Base-by-base conservation (phyloP, 148 eudicot species). In the Nyssa sinensis region DNA sequence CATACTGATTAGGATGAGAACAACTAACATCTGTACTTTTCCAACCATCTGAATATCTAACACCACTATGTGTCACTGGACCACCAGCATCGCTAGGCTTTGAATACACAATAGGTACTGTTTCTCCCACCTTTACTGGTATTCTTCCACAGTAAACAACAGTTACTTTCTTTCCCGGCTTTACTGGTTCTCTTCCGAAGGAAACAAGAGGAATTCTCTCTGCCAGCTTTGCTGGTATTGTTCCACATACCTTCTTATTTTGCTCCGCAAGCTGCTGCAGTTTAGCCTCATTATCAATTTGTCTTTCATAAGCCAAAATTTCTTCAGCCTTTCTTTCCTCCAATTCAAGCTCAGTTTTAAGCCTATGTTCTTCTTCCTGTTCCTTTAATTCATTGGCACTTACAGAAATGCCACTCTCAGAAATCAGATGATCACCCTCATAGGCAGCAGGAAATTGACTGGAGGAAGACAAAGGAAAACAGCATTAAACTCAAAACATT, bases 241-340 rank as follows among this genome's bases (percentile, higher is more conserved):
- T 60, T 47, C 32, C 58, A 51, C 80, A 69, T 75, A 33, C 66
- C 68, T 55, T 81, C 68, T 77, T 83, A 37, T 73, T 83, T 77
- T 84, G 90, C 79, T 85, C 87, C 69, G 88, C 89, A 39, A 86
- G 88, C 76, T 90, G 91, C 74, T 83, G 89, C 86, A 81, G 89
- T 70, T 91, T 91, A 57, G 98, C 98, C 80, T 91, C 88, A 0
- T 34, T 37, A 32, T 71, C 55, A 60, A 71, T 1, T 23, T 24
- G 65, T 37, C 74, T 59, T 37, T 85, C 91, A 79, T 84, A 81
- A 64, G 88, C 93, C 69, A 93, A 80, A 39, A 87, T 91, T 79
- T 93, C 96, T 81, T 91, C 90, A 81, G 86, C 93, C 86, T 86
- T 86, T 69, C 86, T 83, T 68, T 84, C 98, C 64, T 90, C 96